Evolutionary conservation across 1,284 basidiomycete genomes (phyloP).

Genomic region (Takashimella tepidaria): DNA sequence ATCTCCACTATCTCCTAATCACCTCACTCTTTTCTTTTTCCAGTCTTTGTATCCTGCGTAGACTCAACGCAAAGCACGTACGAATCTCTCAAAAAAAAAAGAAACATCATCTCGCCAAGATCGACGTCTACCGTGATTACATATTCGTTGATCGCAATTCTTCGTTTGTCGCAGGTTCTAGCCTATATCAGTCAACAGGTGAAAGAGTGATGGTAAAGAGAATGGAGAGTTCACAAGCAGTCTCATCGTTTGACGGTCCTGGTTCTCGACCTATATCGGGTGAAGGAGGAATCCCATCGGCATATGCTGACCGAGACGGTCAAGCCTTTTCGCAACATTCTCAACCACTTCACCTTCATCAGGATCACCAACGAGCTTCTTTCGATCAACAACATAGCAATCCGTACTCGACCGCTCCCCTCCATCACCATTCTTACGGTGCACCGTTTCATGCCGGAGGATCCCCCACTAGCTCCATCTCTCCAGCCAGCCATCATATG

Average conservation of each 20-base stretch:
- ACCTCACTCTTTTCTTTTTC: not conserved
- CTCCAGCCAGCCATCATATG: not conserved
- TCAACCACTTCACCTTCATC: not conserved
- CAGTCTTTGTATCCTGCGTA: not conserved
- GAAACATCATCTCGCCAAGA: too few species aligned
- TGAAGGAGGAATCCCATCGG: slow-evolving; percentile 8
- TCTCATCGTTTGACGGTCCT: slow-evolving; percentile 20
- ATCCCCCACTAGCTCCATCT: not conserved
- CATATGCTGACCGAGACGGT: not conserved
- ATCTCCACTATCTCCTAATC: not conserved
- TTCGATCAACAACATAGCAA: not conserved
- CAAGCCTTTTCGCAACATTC: not conserved
- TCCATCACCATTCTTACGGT: not conserved
- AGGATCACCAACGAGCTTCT: not conserved
- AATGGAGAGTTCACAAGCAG: not conserved
- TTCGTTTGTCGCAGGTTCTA: not conserved
- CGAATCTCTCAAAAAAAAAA: too few species aligned
- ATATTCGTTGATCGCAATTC: too few species aligned
- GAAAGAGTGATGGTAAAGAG: too few species aligned
- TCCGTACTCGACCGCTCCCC: not conserved
- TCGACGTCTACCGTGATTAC: too few species aligned
- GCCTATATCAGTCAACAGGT: slow-evolving; percentile 5
- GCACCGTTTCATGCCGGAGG: not conserved
- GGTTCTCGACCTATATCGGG: slow-evolving; percentile 22
- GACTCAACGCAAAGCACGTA: too few species aligned